These are phyloP conservation scores for Rhodotorula babjevae DNA, from an alignment of 768 basidiomycete genomes.

Conservation along the genomic window DNA sequence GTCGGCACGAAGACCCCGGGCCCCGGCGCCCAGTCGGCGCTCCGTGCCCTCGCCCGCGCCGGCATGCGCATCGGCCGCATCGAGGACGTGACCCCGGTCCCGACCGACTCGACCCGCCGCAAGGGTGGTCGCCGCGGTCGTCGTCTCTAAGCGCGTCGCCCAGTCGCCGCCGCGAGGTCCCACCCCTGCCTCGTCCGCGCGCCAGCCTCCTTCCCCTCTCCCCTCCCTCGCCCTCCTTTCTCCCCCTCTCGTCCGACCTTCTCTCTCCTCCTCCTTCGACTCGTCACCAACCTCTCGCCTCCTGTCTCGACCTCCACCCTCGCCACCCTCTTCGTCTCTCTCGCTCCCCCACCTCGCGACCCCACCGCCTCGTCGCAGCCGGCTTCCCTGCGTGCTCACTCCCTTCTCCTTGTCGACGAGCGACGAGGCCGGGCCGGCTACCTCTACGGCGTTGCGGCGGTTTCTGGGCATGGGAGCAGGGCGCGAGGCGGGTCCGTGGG, in stretches of 20 bases:
- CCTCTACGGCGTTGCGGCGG: neutral
- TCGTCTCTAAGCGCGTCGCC: neutral
- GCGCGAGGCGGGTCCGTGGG: too few species aligned
- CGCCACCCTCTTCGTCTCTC: too few species aligned
- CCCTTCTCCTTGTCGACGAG: constrained; percentile 4
- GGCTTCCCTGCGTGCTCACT: constrained; percentile 5
- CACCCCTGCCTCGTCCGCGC: too few species aligned
- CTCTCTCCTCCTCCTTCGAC: too few species aligned
- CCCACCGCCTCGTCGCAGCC: neutral
- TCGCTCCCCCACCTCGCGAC: neutral
- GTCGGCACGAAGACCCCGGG: constrained; percentile 99
- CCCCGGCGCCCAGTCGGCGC: constrained; percentile 94
- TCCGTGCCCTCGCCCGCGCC: constrained; percentile 94
- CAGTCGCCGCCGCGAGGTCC: too few species aligned
- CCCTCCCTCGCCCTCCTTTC: too few species aligned
- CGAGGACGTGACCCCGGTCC: constrained; percentile 87
- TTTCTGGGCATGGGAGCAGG: neutral
- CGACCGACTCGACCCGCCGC: constrained; percentile 92
- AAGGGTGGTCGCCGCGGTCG: constrained; percentile 61
- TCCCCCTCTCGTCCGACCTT: too few species aligned
- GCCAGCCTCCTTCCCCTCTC: neutral
- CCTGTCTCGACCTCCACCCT: too few species aligned
- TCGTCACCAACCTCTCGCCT: too few species aligned
- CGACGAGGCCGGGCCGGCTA: constrained; percentile 6
- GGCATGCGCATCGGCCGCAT: constrained; percentile 98